Evolutionary conservation across 148 eudicot genomes (phyloP).

Genomic region (Rhododendron ovatum): DNA sequence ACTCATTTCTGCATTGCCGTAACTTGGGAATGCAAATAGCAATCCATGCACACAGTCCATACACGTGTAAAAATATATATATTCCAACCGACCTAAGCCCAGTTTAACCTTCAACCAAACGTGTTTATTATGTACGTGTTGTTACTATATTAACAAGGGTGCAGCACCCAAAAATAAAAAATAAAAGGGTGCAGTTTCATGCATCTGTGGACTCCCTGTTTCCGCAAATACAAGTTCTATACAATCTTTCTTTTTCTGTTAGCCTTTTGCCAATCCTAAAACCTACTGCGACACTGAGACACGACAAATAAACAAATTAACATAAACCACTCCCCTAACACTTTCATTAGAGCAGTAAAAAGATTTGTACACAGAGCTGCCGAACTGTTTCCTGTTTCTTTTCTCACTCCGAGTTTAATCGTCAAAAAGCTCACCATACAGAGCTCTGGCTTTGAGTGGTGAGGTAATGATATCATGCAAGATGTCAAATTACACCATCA

Average conservation of each 20-base stretch:
- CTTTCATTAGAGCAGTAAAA: neutral
- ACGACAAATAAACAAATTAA: neutral
- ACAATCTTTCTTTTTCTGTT: neutral
- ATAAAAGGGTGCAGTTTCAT: neutral
- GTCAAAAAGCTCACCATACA: neutral
- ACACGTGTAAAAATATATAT: neutral
- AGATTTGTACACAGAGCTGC: neutral
- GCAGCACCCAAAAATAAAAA: neutral
- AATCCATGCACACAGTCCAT: neutral
- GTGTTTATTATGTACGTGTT: neutral
- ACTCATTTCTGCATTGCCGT: neutral
- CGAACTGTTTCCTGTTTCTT: neutral
- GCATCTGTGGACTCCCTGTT: neutral
- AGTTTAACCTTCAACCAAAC: neutral
- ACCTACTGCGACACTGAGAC: neutral
- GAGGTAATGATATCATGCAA: neutral
- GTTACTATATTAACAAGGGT: neutral
- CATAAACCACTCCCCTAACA: neutral
- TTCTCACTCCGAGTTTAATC: neutral
- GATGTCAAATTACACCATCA: constrained; percentile 17
- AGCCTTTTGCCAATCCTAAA: neutral
- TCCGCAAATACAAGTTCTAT: neutral
- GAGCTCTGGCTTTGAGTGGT: neutral
- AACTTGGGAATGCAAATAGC: neutral
- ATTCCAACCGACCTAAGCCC: neutral